Base-by-base conservation (phyloP, 495 filamentous ascomycete species). In the Tuber magnatum region DNA sequence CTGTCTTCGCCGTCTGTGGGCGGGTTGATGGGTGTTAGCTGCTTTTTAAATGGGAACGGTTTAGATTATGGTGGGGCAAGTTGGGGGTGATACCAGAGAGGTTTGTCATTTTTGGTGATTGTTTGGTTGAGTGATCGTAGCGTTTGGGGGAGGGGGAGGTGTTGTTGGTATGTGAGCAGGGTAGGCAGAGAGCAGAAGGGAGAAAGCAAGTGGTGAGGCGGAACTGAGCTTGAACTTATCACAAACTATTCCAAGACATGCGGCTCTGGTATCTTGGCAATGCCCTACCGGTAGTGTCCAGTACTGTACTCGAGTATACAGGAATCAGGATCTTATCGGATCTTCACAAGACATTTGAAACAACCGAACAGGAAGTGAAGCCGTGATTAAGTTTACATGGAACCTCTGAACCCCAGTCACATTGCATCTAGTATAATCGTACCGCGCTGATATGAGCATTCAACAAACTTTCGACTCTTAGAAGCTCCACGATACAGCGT, bases 1-100 rank as follows among this genome's bases (percentile, higher is more conserved):
- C 42, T 61, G 71, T 79, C 77, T 79, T 79, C 77, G 12, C 75
- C 77, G 75, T 73, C 74, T 75, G 12, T 4, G 35, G 74, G 35
- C 5, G 39, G 69, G 38, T 24, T 6, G 69, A 24, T 70, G 28
- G 28, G 40, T 18, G 56, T 65, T 65, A 65, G 56, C 28, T 65
- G 43, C 18, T 5, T 16, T 61, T 61, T 16, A 35, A 35, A 28
- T 28, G 6, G 56, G 70, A n/a, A 69, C 68, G 28, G 51, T 28
- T 68, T 32, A 24, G 43, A 43, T 18, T 40, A 39, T 35, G 39
- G 38, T 20, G 28, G 9, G 14, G 65, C 35, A 46, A 28, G 44
- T 9, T 28, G 35, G 51, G 48, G 69, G n/a, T 43, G 8, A 69
- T 75, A 75, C 73, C 73, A 42, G 76, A 77, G 69, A 75, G 56